phyloP scores from a whole-genome alignment of 1,284 basidiomycete genomes.

The Nidula niveotomentosa region DNA sequence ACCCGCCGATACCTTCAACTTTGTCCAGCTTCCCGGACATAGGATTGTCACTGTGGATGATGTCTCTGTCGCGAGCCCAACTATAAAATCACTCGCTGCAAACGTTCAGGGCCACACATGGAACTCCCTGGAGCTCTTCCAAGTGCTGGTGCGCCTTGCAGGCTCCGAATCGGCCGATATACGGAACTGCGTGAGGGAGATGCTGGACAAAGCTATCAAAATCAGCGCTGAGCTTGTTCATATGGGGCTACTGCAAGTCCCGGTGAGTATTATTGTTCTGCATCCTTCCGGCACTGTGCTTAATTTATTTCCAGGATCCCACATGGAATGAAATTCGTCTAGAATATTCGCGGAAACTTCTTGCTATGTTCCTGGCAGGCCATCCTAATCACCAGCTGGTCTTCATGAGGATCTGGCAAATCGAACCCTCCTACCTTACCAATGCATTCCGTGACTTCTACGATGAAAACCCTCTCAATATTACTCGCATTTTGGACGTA shows the following conservation, averaged over 20 bases:
- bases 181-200: slow-evolving; percentile 77
- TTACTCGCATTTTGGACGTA: slow-evolving; percentile 93
- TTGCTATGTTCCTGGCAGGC: slow-evolving; percentile 89
- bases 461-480: slow-evolving; percentile 89
- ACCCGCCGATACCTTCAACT: slow-evolving; percentile 88
- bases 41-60: slow-evolving; percentile 86
- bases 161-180: slow-evolving; percentile 74
- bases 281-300: too few species aligned
- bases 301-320: slow-evolving; percentile 48
- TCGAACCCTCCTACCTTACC: slow-evolving; percentile 83
- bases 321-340: slow-evolving; percentile 87
- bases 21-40: slow-evolving; percentile 80
- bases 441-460: slow-evolving; percentile 92
- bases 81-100: slow-evolving; percentile 81
- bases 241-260: slow-evolving; percentile 90
- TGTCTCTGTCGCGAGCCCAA: slow-evolving; percentile 80
- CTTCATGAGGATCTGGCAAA: slow-evolving; percentile 95
- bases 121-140: slow-evolving; percentile 93
- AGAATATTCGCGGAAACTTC: slow-evolving; percentile 84
- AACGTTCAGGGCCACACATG: slow-evolving; percentile 90
- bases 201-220: slow-evolving; percentile 91
- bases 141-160: slow-evolving; percentile 80
- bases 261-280: slow-evolving; percentile 50
- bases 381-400: slow-evolving; percentile 95
- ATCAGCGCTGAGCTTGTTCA: slow-evolving; percentile 94